A percentile compares a stretch with the other conserved stretches of the same genome.
Evolutionary conservation across 306 rosid genomes (phyloP).

Genomic region (Trifolium repens): DNA sequence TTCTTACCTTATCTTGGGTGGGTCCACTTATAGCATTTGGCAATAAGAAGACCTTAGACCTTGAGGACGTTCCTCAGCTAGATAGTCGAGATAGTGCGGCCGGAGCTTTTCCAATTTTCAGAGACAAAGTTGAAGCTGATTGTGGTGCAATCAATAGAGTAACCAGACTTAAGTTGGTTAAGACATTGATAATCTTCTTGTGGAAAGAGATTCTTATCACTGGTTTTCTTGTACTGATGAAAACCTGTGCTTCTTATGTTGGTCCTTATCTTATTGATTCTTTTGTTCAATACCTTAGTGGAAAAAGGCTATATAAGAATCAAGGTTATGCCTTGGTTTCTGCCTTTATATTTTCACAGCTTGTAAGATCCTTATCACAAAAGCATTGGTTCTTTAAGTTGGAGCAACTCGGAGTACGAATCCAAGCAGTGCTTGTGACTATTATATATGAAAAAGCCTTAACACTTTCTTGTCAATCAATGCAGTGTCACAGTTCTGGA

Average conservation of each 20-base stretch:
- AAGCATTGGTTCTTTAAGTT: constrained; percentile 53
- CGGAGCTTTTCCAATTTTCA: constrained; percentile 47
- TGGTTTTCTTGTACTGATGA: constrained; percentile 28
- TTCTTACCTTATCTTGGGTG: constrained; percentile 57
- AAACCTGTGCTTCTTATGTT: constrained; percentile 56
- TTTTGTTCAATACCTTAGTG: constrained; percentile 57
- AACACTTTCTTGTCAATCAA: constrained; percentile 52
- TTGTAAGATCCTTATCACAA: constrained; percentile 48
- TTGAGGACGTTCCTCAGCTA: constrained; percentile 61
- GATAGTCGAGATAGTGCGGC: constrained; percentile 46
- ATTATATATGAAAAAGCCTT: constrained; percentile 49
- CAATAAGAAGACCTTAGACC: constrained; percentile 49
- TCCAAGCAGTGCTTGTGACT: constrained; percentile 46
- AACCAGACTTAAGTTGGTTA: constrained; percentile 52
- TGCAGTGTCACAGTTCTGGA: constrained; percentile 53
- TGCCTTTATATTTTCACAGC: constrained; percentile 50
- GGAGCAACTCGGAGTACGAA: constrained; percentile 52
- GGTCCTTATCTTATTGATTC: constrained; percentile 60
- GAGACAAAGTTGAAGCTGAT: constrained; percentile 47
- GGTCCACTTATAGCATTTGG: constrained; percentile 56
- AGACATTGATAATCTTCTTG: constrained; percentile 36
- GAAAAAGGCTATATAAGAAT: constrained; percentile 41
- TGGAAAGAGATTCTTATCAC: constrained; percentile 56
- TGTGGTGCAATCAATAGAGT: constrained; percentile 46
- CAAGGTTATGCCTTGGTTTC: constrained; percentile 53